Conservation (phyloP, 352 stramenopile species). For the Pythium aphanidermatum region DNA sequence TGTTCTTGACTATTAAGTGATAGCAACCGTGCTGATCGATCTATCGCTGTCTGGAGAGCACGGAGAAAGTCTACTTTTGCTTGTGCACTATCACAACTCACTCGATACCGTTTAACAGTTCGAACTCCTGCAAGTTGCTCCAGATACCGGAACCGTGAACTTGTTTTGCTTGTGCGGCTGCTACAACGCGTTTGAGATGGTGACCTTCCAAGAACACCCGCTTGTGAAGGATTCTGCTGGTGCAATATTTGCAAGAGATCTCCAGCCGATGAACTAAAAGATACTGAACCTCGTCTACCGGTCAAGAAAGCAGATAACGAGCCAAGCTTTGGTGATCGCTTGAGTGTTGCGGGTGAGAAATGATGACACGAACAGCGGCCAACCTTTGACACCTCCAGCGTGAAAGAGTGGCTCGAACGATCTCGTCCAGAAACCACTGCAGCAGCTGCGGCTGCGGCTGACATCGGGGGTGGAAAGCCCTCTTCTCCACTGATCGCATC, state of each 20-base stretch:
- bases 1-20: constrained; percentile 2
- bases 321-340: constrained; percentile 21
- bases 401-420: constrained; percentile 22
- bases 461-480: background rate
- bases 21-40: constrained; percentile 14
- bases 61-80: constrained; percentile 31
- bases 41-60: constrained; percentile 28
- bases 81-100: constrained; percentile 33
- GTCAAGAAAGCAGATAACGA: constrained; percentile 17
- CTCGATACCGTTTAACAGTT: constrained; percentile 35
- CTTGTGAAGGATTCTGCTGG: background rate
- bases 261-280: constrained; percentile 5
- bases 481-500: constrained; percentile 1
- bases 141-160: constrained; percentile 15
- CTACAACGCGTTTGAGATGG: background rate
- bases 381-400: constrained; percentile 39
- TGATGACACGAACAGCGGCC: constrained; percentile 55
- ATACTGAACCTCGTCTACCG: constrained; percentile 21
- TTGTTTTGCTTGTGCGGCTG: constrained; percentile 11
- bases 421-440: background rate
- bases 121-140: constrained; percentile 22
- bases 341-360: constrained; percentile 33
- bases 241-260: constrained; percentile 2
- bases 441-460: background rate
- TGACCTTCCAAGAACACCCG: background rate